These are phyloP conservation scores for Paratinospora sagittata DNA, from an alignment of 164 flowering plant species.

Conservation along the genomic window DNA sequence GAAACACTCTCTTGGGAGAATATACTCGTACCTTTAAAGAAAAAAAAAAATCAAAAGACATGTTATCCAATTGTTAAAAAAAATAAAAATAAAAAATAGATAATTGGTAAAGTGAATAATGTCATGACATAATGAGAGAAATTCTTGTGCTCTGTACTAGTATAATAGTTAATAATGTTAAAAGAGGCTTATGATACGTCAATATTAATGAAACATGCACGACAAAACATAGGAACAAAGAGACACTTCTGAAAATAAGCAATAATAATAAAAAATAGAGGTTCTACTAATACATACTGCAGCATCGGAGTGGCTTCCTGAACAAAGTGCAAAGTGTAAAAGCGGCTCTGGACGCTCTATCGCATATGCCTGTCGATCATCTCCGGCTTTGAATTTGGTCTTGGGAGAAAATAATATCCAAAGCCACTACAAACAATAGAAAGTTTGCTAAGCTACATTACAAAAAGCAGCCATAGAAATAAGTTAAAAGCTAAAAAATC, in stretches of 20 bases:
- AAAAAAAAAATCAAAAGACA: constrained; percentile 9
- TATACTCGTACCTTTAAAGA: constrained; percentile 89
- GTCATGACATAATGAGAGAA: too few relatives aligned
- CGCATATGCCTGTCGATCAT: constrained; percentile 58
- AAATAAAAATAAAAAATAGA: too few relatives aligned
- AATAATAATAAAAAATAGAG: not conserved
- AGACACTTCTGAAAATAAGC: not conserved
- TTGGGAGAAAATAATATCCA: constrained; percentile 53
- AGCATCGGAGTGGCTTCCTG: constrained; percentile 94
- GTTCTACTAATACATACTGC: constrained; percentile 43
- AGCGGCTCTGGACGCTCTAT: constrained; percentile 78
- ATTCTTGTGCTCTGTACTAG: too few relatives aligned
- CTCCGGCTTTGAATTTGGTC: constrained; percentile 63
- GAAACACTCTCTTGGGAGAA: constrained; percentile 67
- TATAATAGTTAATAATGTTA: too few relatives aligned
- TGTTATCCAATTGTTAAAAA: not conserved
- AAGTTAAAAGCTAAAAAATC: not conserved
- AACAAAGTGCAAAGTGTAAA: constrained; percentile 76
- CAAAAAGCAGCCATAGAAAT: constrained; percentile 1
- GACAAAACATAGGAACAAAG: not conserved
- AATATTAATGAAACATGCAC: too few relatives aligned
- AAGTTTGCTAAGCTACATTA: constrained; percentile 9
- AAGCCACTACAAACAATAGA: constrained; percentile 59
- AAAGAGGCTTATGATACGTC: too few relatives aligned
- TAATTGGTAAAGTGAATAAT: too few relatives aligned